Evolutionary conservation across 768 basidiomycete species (phyloP).

Genomic region (Clitopilus hobsonii): DNA sequence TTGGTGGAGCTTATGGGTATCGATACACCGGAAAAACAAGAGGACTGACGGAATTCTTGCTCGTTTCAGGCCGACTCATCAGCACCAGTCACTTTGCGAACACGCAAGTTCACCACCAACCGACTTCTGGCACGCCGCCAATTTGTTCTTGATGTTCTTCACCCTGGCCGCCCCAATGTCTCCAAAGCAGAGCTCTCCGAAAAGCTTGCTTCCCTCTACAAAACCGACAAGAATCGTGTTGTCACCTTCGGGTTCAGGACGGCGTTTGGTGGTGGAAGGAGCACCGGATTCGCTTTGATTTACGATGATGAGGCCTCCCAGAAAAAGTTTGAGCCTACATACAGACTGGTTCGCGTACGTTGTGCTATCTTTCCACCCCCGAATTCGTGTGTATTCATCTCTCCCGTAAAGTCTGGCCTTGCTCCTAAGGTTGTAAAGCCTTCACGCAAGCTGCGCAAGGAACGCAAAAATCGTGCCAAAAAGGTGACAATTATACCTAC

Average conservation of each 20-base stretch:
- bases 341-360: constrained; percentile 91
- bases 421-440: constrained; percentile 79
- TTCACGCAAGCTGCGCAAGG: constrained; percentile 97
- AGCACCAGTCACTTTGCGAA: constrained; percentile 92
- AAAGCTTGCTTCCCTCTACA: constrained; percentile 91
- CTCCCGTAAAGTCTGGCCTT: constrained; percentile 53
- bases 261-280: constrained; percentile 96
- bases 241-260: constrained; percentile 94
- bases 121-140: constrained; percentile 93
- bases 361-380: not conserved
- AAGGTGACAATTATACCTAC: constrained; percentile 59
- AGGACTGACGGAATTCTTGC: constrained; percentile 6
- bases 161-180: constrained; percentile 94
- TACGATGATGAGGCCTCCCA: constrained; percentile 95
- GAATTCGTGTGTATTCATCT: constrained; percentile 5
- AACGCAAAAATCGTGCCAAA: constrained; percentile 99
- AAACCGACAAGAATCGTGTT: constrained; percentile 85
- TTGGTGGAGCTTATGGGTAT: too few relatives aligned
- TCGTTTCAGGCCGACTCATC: constrained; percentile 63
- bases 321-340: constrained; percentile 95
- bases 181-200: constrained; percentile 88
- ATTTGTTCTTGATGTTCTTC: constrained; percentile 92
- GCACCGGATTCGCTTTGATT: constrained; percentile 95
- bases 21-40: not conserved
- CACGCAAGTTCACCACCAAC: constrained; percentile 99